Evolutionary conservation across 352 stramenopile genomes (phyloP), one percentile per base, ranked within the genome.

Genomic region (Globisporangium mamillatum): DNA sequence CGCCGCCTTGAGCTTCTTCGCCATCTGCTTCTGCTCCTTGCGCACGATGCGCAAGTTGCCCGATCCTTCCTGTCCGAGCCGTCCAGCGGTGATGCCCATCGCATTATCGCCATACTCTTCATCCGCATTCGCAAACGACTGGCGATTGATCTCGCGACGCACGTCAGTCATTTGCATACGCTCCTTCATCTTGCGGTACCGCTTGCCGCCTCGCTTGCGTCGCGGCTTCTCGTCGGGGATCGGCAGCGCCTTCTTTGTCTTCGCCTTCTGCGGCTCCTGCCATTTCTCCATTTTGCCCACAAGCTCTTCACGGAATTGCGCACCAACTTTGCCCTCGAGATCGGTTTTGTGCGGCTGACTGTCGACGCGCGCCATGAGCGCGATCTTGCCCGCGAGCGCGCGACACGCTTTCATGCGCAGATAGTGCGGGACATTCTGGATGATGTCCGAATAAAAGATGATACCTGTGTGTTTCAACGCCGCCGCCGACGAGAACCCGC

Each of bases 21-120:
- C 97, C 20, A 77, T 88, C 59, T 96, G 88, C 68, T 93, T 93
- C 67, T 96, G 88, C 60, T 98, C 91, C 71, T 98, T 98, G 58
- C 87, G 82, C 60, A 85, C 70, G 44, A 96, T 82, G 38, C 95
- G 88, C 63, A 98, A 78, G 46, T 86, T 90, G 14, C 94, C 94
- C 25, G 86, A 94, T 50, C 90, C 93, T 80, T 96, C 91, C 27
- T 90, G 83, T 10, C 90, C 92, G 16, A 99, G 79, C 8, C 98
- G 89, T 18, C 97, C 97, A 34, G 90, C 74, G 4, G 95, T 97
- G 50, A 98, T 85, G n/a, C 97, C 98, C 97, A 99, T 99, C 24
- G 95, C 96, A 66, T 99, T 98, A 75, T 99, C 98, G 14, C 97
- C 97, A 72, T 99, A 99, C 75, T 99, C 97, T 66, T 94, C 88